A percentile compares a stretch with the other conserved stretches of the same genome.
phyloP scores from a whole-genome alignment of 257 asterid genomes.

The Nemophila menziesii region DNA sequence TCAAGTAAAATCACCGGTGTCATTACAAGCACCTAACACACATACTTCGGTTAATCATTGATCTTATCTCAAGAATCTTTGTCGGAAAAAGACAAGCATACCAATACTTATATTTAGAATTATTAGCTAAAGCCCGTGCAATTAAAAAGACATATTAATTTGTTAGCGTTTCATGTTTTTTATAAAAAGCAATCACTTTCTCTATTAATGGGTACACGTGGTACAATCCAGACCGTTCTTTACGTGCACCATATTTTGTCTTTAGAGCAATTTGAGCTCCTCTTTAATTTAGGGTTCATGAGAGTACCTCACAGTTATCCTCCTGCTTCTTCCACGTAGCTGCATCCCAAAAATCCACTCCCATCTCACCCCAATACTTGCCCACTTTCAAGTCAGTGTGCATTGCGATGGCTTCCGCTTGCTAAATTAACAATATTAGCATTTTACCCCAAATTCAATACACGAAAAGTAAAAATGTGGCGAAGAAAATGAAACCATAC shows the following conservation, averaged over 20 bases:
- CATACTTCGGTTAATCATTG: neutral
- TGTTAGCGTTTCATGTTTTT: too few species aligned
- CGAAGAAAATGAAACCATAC: conserved; percentile 15
- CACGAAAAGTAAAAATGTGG: too few species aligned
- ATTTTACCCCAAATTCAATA: neutral
- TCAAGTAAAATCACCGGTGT: conserved; percentile 64
- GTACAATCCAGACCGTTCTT: too few species aligned
- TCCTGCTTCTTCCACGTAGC: conserved; percentile 39
- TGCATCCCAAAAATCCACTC: conserved; percentile 70
- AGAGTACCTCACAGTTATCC: conserved; percentile 40
- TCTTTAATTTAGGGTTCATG: too few species aligned
- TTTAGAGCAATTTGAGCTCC: too few species aligned
- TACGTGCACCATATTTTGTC: too few species aligned
- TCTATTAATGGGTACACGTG: too few species aligned
- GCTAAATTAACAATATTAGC: conserved; percentile 29
- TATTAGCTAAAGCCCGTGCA: neutral
- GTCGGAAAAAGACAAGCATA: too few species aligned
- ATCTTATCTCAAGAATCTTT: neutral
- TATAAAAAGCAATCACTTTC: too few species aligned
- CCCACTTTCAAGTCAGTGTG: conserved; percentile 74
- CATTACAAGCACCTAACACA: conserved; percentile 85
- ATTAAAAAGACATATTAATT: too few species aligned
- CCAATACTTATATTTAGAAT: too few species aligned
- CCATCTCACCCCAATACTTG: conserved; percentile 58
- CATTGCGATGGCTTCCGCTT: conserved; percentile 34